A percentile compares a stretch with the other conserved stretches of the same genome.
Evolutionary conservation across 495 filamentous ascomycete genomes (phyloP).

Genomic region (Aspergillus cavernicola): DNA sequence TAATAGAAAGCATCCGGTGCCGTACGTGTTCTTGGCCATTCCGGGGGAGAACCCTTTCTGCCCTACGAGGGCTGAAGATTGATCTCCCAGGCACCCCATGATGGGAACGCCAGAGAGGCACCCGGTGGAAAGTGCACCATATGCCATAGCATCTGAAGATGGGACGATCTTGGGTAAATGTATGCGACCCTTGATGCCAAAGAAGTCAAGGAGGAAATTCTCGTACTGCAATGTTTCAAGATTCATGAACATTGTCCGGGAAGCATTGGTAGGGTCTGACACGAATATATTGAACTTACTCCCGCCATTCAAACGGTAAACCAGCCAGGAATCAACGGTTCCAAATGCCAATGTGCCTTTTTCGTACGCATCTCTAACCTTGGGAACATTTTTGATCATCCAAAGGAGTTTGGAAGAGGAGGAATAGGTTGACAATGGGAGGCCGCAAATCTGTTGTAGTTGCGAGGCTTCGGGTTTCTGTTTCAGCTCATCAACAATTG

Average conservation of each 20-base stretch:
- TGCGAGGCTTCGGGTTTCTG: slow-evolving; percentile 55
- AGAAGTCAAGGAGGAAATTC: slow-evolving; percentile 75
- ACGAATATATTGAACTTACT: slow-evolving; percentile 66
- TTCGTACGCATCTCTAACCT: slow-evolving; percentile 73
- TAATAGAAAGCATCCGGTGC: slow-evolving; percentile 90
- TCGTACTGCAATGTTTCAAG: slow-evolving; percentile 82
- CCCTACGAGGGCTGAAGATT: slow-evolving; percentile 88
- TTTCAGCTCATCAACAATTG: slow-evolving; percentile 75
- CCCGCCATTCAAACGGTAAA: slow-evolving; percentile 86
- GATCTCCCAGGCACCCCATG: slow-evolving; percentile 85
- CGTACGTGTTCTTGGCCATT: slow-evolving; percentile 94
- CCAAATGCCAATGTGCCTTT: slow-evolving; percentile 79
- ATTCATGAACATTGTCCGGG: slow-evolving; percentile 96
- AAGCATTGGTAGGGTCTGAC: slow-evolving; percentile 90
- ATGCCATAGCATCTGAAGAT: slow-evolving; percentile 72
- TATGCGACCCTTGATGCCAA: slow-evolving; percentile 67
- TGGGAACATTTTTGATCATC: slow-evolving; percentile 71
- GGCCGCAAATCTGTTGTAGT: slow-evolving; percentile 72
- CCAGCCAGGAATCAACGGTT: slow-evolving; percentile 89
- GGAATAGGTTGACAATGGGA: slow-evolving; percentile 91
- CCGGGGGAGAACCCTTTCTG: slow-evolving; percentile 88
- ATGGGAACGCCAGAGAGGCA: slow-evolving; percentile 68
- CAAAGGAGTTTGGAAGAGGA: slow-evolving; percentile 87
- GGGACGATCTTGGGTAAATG: slow-evolving; percentile 81
- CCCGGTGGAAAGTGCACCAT: slow-evolving; percentile 64